Evolutionary conservation across 768 basidiomycete species (phyloP).

Genomic region (Strobilomyces echinocephalus): DNA sequence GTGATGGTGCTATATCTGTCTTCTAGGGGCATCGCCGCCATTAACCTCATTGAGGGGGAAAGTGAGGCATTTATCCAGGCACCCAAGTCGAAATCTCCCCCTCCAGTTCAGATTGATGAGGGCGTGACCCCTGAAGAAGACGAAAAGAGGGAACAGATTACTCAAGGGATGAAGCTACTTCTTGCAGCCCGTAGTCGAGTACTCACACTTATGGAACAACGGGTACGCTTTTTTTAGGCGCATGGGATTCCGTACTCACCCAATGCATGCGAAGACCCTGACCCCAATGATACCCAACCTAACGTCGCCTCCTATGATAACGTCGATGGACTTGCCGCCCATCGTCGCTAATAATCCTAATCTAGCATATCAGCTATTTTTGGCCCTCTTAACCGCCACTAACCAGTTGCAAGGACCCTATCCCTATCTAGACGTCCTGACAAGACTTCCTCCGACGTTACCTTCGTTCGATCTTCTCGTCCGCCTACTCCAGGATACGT

Average conservation of each 20-base stretch:
- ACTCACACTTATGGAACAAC: conserved; percentile 70
- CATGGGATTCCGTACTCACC: background rate
- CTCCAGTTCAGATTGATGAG: conserved; percentile 6
- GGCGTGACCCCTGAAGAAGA: conserved; percentile 47
- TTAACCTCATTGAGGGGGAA: conserved; percentile 6
- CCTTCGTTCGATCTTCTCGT: conserved; percentile 72
- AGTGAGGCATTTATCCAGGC: conserved; percentile 1
- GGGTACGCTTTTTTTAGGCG: conserved; percentile 35
- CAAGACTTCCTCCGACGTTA: conserved; percentile 64
- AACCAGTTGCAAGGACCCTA: conserved; percentile 32
- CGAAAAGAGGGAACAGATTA: conserved; percentile 50
- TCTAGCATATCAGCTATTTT: conserved; percentile 63
- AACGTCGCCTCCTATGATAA: conserved; percentile 49
- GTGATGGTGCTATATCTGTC: conserved; percentile 15
- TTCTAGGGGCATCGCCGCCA: conserved; percentile 12
- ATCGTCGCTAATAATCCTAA: conserved; percentile 66
- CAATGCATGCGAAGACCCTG: conserved; percentile 38
- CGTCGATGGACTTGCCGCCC: conserved; percentile 61
- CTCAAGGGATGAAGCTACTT: conserved; percentile 63
- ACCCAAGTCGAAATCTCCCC: background rate
- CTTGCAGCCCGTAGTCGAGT: conserved; percentile 67
- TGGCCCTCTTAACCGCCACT: conserved; percentile 47
- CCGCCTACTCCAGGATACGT: conserved; percentile 59
- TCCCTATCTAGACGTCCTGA: conserved; percentile 59
- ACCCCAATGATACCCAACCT: conserved; percentile 43